These are phyloP conservation scores for Hymenoscyphus occultus DNA, from an alignment of 2,329 filamentous ascomycete species.

Conservation along the genomic window DNA sequence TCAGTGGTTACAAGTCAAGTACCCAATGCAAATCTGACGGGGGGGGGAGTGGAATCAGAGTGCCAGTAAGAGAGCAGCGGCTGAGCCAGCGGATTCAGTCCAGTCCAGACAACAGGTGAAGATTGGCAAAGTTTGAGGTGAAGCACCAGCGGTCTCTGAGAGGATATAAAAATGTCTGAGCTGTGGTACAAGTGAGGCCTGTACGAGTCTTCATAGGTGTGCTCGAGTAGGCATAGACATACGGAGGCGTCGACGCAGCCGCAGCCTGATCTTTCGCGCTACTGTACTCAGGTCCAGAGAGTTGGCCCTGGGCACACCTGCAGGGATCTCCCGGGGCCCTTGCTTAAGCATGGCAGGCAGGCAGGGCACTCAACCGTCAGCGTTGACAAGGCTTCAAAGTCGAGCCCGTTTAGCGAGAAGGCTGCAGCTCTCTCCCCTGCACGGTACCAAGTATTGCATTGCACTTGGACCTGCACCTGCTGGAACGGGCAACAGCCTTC, in stretches of 20 bases:
- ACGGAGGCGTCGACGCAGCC: neutral
- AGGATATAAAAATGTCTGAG: neutral
- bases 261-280: neutral
- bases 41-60: neutral
- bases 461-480: neutral
- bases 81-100: too few species aligned
- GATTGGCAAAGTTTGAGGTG: neutral
- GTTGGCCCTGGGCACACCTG: neutral
- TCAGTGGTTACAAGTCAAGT: neutral
- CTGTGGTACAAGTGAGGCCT: neutral
- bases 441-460: too few species aligned
- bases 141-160: neutral
- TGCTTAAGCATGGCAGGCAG: too few species aligned
- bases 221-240: too few species aligned
- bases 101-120: neutral
- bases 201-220: neutral
- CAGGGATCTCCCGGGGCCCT: neutral
- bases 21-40: neutral
- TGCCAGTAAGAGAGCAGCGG: too few species aligned
- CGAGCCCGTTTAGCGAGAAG: neutral
- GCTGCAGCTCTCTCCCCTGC: constrained; percentile 4
- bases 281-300: neutral
- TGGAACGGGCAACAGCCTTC: neutral
- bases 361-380: neutral
- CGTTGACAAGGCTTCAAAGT: neutral